phyloP scores from a whole-genome alignment of 1,284 basidiomycete species.

The Malassezia furfur region DNA sequence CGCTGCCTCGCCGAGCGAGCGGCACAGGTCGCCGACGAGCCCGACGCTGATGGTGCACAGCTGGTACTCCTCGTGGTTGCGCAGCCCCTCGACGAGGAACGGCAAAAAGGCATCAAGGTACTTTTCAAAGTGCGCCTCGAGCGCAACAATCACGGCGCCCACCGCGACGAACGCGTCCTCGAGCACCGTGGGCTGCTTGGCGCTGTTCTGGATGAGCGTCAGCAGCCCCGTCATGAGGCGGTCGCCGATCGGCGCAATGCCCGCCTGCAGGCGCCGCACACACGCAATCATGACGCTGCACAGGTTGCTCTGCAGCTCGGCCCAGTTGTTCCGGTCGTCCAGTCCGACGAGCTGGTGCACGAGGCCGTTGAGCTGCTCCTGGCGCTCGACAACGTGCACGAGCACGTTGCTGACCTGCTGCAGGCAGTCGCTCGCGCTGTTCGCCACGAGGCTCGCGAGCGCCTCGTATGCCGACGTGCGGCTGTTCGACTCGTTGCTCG shows the following conservation, averaged over 20 bases:
- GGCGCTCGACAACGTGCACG: conserved; percentile 70
- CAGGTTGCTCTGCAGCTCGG: conserved; percentile 90
- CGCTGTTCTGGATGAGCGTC: conserved; percentile 69
- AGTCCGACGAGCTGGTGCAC: conserved; percentile 72
- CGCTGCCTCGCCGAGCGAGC: conserved; percentile 75
- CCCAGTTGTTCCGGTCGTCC: conserved; percentile 98
- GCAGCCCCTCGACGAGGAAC: conserved; percentile 78
- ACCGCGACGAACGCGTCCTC: conserved; percentile 94
- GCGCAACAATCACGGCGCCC: conserved; percentile 62
- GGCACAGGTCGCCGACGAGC: conserved; percentile 86
- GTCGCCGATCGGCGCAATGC: conserved; percentile 80
- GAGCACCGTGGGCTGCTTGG: conserved; percentile 87
- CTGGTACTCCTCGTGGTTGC: conserved; percentile 87
- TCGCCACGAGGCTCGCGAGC: conserved; percentile 72
- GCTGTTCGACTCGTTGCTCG: conserved; percentile 80
- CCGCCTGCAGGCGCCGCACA: conserved; percentile 61
- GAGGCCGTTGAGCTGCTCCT: conserved; percentile 76
- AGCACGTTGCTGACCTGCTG: conserved; percentile 72
- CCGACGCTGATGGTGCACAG: conserved; percentile 91
- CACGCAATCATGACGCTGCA: conserved; percentile 56
- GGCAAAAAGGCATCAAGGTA: conserved; percentile 85
- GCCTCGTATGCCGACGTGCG: conserved; percentile 94
- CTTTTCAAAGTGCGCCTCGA: conserved; percentile 74
- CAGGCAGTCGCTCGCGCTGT: conserved; percentile 72
- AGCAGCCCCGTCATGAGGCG: conserved; percentile 89